Evolutionary conservation across 31 red algal genomes (phyloP).

Genomic region (Bonnemaisonia californica): DNA sequence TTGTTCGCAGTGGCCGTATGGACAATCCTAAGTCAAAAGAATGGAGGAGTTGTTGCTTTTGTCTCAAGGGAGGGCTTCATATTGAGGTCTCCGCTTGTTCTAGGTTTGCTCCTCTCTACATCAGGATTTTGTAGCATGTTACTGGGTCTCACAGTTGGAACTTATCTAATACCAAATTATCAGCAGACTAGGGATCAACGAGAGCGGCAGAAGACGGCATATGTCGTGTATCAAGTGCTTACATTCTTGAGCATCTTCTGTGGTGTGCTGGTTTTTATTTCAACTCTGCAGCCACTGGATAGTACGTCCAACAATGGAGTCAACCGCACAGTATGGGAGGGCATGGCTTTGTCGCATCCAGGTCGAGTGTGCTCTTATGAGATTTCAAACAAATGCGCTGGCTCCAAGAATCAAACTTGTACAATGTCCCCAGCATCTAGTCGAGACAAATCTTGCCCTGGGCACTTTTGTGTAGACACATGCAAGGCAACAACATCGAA

Average conservation of each 20-base stretch:
- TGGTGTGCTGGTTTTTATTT: slow-evolving; percentile 41
- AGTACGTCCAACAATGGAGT: slow-evolving; percentile 39
- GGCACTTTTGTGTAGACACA: slow-evolving; percentile 63
- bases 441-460: slow-evolving; percentile 42
- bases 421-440: slow-evolving; percentile 5
- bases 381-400: slow-evolving; percentile 54
- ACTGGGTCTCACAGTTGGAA: slow-evolving; percentile 39
- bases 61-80: slow-evolving; percentile 26
- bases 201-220: slow-evolving; percentile 26
- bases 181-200: slow-evolving; percentile 32
- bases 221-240: slow-evolving; percentile 50
- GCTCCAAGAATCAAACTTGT: slow-evolving; percentile 41
- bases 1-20: slow-evolving; percentile 40
- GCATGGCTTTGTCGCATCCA: slow-evolving; percentile 47
- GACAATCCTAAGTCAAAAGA: slow-evolving; percentile 37
- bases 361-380: slow-evolving; percentile 56
- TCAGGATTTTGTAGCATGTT: slow-evolving; percentile 28
- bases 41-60: slow-evolving; percentile 53
- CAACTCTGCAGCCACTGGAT: slow-evolving; percentile 39
- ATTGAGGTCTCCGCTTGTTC: slow-evolving; percentile 32
- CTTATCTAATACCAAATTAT: slow-evolving; percentile 30
- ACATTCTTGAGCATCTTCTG: slow-evolving; percentile 24
- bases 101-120: slow-evolving; percentile 40
- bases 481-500: slow-evolving; percentile 34
- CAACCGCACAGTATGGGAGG: slow-evolving; percentile 35